phyloP scores from a whole-genome alignment of 2,329 filamentous ascomycete species.

The Pezicula rhizophila region DNA sequence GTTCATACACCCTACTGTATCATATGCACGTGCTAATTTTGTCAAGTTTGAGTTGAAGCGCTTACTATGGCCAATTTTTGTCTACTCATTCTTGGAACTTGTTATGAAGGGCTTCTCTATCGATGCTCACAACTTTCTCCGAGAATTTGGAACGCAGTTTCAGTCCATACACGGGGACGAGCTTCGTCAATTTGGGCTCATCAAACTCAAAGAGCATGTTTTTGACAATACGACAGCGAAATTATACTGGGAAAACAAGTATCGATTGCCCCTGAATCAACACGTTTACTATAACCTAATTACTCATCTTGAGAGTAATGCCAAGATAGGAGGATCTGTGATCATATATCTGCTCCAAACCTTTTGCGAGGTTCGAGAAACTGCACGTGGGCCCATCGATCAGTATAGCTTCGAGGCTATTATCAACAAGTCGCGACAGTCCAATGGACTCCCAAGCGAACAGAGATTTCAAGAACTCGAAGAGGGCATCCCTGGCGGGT shows the following conservation, averaged over 20 bases:
- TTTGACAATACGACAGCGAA: conserved; percentile 71
- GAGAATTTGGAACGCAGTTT: conserved; percentile 61
- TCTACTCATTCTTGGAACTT: conserved; percentile 85
- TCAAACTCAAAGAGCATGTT: conserved; percentile 73
- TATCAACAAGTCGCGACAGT: conserved; percentile 42
- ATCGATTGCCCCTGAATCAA: conserved; percentile 82
- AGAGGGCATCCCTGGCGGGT: conserved; percentile 57
- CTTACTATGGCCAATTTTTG: conserved; percentile 86
- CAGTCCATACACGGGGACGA: conserved; percentile 76
- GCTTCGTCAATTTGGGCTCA: conserved; percentile 64
- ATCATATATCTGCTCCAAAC: conserved; percentile 67
- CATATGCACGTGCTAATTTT: conserved; percentile 1
- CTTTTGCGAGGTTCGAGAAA: conserved; percentile 52
- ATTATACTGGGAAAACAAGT: conserved; percentile 80
- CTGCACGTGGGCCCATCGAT: conserved; percentile 55
- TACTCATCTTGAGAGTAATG: conserved; percentile 83
- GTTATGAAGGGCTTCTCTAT: conserved; percentile 64
- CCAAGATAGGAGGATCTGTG: conserved; percentile 71
- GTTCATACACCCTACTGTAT: conserved; percentile 10
- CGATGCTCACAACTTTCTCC: conserved; percentile 70
- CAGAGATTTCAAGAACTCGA: conserved; percentile 49
- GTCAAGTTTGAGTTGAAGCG: conserved; percentile 75
- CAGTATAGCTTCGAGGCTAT: conserved; percentile 58
- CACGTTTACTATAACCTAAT: conserved; percentile 78
- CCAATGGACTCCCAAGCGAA: conserved; percentile 50